Percentiles rank a stretch among this genome's conserved stretches.
phyloP scores from a whole-genome alignment of 257 asterid species.

The Linderniella brevidens region DNA sequence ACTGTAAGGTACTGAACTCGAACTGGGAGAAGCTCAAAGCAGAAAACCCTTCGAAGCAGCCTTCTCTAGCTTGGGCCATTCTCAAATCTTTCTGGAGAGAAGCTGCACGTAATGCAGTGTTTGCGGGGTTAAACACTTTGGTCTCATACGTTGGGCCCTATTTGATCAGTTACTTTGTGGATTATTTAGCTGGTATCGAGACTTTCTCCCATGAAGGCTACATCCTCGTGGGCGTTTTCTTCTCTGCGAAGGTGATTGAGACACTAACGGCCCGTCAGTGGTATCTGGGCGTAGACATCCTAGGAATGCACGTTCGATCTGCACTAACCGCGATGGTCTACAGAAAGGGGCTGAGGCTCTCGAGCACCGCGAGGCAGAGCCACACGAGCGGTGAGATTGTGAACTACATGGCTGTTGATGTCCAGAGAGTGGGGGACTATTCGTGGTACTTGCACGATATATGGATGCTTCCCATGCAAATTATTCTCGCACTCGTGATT shows the following conservation, averaged over 20 bases:
- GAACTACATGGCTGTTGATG: constrained; percentile 45
- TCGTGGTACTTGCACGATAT: constrained; percentile 38
- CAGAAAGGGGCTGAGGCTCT: constrained; percentile 36
- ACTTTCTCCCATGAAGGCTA: constrained; percentile 59
- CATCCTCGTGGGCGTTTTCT: constrained; percentile 62
- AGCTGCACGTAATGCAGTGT: constrained; percentile 66
- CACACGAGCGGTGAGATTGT: constrained; percentile 39
- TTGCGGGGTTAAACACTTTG: constrained; percentile 60
- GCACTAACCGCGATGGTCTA: constrained; percentile 92
- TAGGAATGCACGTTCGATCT: constrained; percentile 90
- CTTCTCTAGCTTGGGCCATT: constrained; percentile 84
- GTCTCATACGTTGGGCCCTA: constrained; percentile 86
- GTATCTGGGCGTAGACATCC: constrained; percentile 87
- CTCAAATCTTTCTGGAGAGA: constrained; percentile 77
- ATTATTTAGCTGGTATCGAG: constrained; percentile 54
- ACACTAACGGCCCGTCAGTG: constrained; percentile 69
- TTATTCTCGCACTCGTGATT: constrained; percentile 32
- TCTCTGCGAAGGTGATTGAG: constrained; percentile 61
- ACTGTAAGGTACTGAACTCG: constrained; percentile 55
- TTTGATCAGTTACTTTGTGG: constrained; percentile 82
- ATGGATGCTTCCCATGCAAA: constrained; percentile 42
- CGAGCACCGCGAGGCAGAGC: constrained; percentile 32
- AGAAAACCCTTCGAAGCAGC: constrained; percentile 37
- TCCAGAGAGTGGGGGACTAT: constrained; percentile 35
- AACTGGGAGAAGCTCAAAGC: constrained; percentile 76